Evolutionary conservation across 768 basidiomycete species (phyloP).

Genomic region (Mrakia blollopis): DNA sequence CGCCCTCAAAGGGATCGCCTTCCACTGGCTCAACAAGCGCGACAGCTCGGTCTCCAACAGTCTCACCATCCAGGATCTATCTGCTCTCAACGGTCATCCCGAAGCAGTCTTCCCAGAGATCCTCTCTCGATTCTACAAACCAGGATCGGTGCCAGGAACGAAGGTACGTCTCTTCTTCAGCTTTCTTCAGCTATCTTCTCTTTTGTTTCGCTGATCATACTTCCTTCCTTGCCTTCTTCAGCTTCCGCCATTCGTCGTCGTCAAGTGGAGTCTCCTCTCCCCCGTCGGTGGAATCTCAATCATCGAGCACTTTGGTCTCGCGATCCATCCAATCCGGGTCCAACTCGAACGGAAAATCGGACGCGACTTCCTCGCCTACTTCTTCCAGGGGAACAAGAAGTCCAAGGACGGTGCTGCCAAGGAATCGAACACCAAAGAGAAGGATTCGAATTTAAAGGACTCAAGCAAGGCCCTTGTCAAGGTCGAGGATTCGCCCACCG

Average conservation of each 20-base stretch:
- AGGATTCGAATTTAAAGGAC: background rate
- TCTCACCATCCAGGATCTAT: slow-evolving; percentile 66
- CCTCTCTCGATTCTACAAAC: slow-evolving; percentile 57
- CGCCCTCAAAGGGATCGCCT: slow-evolving; percentile 70
- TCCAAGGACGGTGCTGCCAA: slow-evolving; percentile 4
- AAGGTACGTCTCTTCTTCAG: slow-evolving; percentile 43
- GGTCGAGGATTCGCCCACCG: background rate
- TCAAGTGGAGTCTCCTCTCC: slow-evolving; percentile 73
- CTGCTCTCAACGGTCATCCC: slow-evolving; percentile 78
- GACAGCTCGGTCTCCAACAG: slow-evolving; percentile 81
- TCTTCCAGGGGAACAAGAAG: slow-evolving; percentile 54
- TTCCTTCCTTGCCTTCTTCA: slow-evolving; percentile 42
- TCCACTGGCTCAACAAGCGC: slow-evolving; percentile 76
- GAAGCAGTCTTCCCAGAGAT: slow-evolving; percentile 84
- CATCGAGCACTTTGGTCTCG: slow-evolving; percentile 69
- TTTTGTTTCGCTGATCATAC: background rate
- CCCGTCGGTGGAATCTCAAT: slow-evolving; percentile 92
- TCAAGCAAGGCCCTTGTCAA: too few relatives aligned
- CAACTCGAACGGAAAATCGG: slow-evolving; percentile 82
- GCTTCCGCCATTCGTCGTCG: slow-evolving; percentile 60
- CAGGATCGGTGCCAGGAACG: slow-evolving; percentile 41
- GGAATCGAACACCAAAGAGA: background rate
- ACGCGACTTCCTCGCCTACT: slow-evolving; percentile 75
- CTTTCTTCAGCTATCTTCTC: too few relatives aligned
- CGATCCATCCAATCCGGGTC: slow-evolving; percentile 77